Conservation (phyloP, 108 stramenopile species). For the Schizochytrium sp. region DNA sequence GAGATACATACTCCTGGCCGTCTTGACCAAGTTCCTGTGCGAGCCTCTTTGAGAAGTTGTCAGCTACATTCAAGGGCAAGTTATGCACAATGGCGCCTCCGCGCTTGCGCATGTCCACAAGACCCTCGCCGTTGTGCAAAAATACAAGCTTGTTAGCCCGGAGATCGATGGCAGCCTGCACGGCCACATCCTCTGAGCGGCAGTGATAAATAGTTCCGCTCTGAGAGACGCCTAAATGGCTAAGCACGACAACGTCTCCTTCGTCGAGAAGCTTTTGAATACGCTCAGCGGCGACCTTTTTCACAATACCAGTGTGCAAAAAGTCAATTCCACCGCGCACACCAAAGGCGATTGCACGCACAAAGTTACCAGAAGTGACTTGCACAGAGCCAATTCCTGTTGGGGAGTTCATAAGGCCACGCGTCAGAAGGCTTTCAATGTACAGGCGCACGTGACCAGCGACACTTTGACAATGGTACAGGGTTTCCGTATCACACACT, state of each 20-base stretch:
- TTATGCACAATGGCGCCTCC: slow-evolving; percentile 60
- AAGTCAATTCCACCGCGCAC: slow-evolving; percentile 58
- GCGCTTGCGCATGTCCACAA: slow-evolving; percentile 57
- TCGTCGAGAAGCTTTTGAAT: slow-evolving; percentile 54
- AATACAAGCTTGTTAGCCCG: slow-evolving; percentile 58
- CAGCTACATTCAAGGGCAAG: slow-evolving; percentile 45
- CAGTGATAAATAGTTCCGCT: slow-evolving; percentile 59
- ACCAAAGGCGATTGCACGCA: slow-evolving; percentile 58
- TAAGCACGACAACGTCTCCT: slow-evolving; percentile 53
- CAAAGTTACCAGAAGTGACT: slow-evolving; percentile 59
- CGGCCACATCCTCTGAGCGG: slow-evolving; percentile 58
- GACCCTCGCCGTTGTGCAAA: slow-evolving; percentile 57
- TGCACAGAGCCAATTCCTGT: slow-evolving; percentile 26
- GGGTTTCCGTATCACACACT: slow-evolving; percentile 57
- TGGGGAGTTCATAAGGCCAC: slow-evolving; percentile 59
- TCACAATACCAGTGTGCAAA: slow-evolving; percentile 15
- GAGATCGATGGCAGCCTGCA: slow-evolving; percentile 54
- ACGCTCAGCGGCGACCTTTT: slow-evolving; percentile 20
- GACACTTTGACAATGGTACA: slow-evolving; percentile 59
- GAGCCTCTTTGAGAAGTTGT: not conserved
- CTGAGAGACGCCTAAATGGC: slow-evolving; percentile 40
- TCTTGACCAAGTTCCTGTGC: slow-evolving; percentile 44
- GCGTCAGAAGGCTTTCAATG: slow-evolving; percentile 56
- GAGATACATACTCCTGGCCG: slow-evolving; percentile 31
- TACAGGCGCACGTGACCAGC: slow-evolving; percentile 55